These are phyloP conservation scores for Fraxinus latifolia DNA, from an alignment of 305 asterid species.

Conservation along the genomic window DNA sequence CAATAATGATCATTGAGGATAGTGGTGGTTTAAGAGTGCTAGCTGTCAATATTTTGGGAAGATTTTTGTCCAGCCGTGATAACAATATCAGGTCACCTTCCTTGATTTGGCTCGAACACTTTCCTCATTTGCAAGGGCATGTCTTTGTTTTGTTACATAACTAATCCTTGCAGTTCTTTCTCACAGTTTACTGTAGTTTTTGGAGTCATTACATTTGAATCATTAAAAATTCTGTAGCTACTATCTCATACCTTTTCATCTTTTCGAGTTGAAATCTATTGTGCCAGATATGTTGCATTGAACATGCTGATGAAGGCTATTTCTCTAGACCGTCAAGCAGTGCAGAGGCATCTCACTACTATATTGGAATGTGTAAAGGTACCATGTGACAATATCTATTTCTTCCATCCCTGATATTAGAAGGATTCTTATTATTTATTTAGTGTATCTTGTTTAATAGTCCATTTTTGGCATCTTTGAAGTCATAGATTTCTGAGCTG, in stretches of 20 bases:
- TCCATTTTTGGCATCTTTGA: background rate
- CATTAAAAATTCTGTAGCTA: slow-evolving; percentile 7
- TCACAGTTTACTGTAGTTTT: background rate
- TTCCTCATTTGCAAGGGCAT: slow-evolving; percentile 11
- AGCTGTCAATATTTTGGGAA: slow-evolving; percentile 93
- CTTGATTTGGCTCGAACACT: slow-evolving; percentile 24
- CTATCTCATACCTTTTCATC: slow-evolving; percentile 26
- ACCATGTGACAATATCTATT: slow-evolving; percentile 19
- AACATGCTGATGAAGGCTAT: slow-evolving; percentile 97
- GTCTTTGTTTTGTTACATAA: background rate
- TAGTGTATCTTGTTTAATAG: background rate
- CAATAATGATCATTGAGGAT: slow-evolving; percentile 89
- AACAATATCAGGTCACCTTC: slow-evolving; percentile 81
- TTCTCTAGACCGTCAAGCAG: slow-evolving; percentile 90
- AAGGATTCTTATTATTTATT: slow-evolving; percentile 5
- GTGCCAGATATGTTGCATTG: slow-evolving; percentile 89
- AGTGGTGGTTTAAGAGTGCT: slow-evolving; percentile 94
- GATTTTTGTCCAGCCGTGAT: slow-evolving; percentile 96
- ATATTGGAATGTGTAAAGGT: slow-evolving; percentile 98
- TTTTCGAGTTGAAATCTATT: slow-evolving; percentile 28
- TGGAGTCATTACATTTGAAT: background rate
- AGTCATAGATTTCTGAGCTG: background rate
- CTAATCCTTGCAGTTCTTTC: background rate
- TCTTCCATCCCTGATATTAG: slow-evolving; percentile 1
- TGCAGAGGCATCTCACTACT: slow-evolving; percentile 92